These are phyloP conservation scores for Pleurotus pulmonarius DNA, from an alignment of 768 basidiomycete genomes.

Conservation along the genomic window DNA sequence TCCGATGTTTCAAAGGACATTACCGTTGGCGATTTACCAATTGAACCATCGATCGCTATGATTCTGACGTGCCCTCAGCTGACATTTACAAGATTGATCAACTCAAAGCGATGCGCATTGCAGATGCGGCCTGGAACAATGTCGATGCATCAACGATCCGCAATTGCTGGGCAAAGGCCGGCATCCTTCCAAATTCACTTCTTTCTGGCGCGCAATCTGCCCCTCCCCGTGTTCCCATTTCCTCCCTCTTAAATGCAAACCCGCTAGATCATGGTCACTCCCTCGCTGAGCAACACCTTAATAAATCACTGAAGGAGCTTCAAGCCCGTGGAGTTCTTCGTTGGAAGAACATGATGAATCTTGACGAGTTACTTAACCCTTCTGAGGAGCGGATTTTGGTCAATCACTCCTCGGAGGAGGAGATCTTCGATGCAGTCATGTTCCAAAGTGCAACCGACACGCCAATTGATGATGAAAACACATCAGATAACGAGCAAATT, in stretches of 20 bases:
- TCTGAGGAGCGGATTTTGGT: background rate
- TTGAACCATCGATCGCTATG: conserved; percentile 25
- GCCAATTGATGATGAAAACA: background rate
- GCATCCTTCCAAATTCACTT: conserved; percentile 23
- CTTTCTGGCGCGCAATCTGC: conserved; percentile 5
- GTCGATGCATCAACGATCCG: conserved; percentile 28
- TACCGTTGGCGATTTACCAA: conserved; percentile 24
- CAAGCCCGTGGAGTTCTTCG: conserved; percentile 20
- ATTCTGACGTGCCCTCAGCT: conserved; percentile 21
- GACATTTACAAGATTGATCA: conserved; percentile 35
- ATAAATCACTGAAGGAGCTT: conserved; percentile 16
- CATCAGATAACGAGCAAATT: background rate
- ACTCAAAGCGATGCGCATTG: conserved; percentile 32
- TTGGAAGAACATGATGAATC: conserved; percentile 19
- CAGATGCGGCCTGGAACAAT: conserved; percentile 27
- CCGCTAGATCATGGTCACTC: conserved; percentile 8
- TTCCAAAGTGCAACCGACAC: background rate
- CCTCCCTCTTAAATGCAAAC: conserved; percentile 16
- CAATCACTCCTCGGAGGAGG: background rate
- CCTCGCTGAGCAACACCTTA: conserved; percentile 17
- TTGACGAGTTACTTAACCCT: conserved; percentile 26
- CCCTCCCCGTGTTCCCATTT: conserved; percentile 15
- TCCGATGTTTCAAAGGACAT: conserved; percentile 31
- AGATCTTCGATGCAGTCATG: background rate
- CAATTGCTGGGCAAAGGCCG: conserved; percentile 35